Base-by-base conservation (phyloP, 192 early-diverging fungal genomes). In the Chytriomyces confervae region DNA sequence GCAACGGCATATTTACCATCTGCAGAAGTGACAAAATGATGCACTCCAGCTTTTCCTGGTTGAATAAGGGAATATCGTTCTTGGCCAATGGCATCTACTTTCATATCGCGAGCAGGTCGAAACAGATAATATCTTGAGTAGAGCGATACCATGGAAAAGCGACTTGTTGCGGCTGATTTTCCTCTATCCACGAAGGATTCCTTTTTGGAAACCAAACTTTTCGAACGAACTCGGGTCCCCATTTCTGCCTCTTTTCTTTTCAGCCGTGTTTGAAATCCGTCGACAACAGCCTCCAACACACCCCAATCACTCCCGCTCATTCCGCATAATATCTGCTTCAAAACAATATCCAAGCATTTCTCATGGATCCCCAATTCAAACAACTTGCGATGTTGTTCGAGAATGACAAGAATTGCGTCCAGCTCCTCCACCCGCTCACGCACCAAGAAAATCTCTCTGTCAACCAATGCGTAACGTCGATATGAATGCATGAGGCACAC, bases 371-470 rank as follows among this genome's bases (percentile, higher is more conserved):
- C 69, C 6, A 72, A 13, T 8, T 72, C 69, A 27, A 72, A 49
- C 18, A 72, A 5, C 27, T 49, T 18, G 18, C 69, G 18, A 60
- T 60, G 45, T 13, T 51, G 48, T 23, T 61, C 69, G 10, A 72
- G 9, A 3, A 72, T 23, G 16, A 60, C 9, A 36, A 72, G 50
- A 43, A 72, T 61, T 20, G 69, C 69, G 27, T 72, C 69, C 16
- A 72, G 45, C 20, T 72, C 69, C 9, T 72, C 69, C 50, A 72
- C 45, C 24, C 50, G 10, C 20, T 72, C 69, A 24, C 69, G n/a
- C 8, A 48, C 18, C 44, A 72, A 57, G 51, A 72, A 72, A 20
- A 72, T 72, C 7, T 51, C 69, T 36, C 69, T 48, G 24, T 72
- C 69, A 13, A 72, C 69, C 3, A 72, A 29, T 9, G 53, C 69